phyloP scores from a whole-genome alignment of 495 filamentous ascomycete genomes.

The Aspergillus ellipticus region DNA sequence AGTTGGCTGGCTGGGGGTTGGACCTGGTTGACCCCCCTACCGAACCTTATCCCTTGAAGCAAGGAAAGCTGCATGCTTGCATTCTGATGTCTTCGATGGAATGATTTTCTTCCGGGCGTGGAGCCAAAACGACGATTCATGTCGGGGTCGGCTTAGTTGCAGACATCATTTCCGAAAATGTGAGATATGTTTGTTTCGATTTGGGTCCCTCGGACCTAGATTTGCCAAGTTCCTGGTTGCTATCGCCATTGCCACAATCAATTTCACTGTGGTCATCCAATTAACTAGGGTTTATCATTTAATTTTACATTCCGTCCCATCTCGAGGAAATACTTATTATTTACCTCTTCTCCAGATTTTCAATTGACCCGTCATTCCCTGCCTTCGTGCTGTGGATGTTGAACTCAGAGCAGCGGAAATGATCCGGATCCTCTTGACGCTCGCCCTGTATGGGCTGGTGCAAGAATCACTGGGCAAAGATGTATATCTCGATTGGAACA shows the following conservation, averaged over 20 bases:
- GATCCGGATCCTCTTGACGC: constrained; percentile 1
- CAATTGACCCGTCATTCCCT: neutral
- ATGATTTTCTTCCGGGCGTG: neutral
- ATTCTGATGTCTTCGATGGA: neutral
- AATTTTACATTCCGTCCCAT: neutral
- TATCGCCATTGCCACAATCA: neutral
- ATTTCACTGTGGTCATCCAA: neutral
- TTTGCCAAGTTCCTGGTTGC: neutral
- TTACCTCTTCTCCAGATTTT: neutral
- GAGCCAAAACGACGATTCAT: neutral
- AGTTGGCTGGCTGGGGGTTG: neutral
- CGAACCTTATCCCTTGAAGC: neutral
- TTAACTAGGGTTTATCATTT: neutral
- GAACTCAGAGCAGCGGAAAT: neutral
- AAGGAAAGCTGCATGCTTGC: neutral
- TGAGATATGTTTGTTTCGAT: constrained; percentile 2
- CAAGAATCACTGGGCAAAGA: neutral
- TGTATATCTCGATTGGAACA: constrained; percentile 30
- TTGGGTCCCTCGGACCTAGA: neutral
- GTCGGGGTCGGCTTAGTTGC: neutral
- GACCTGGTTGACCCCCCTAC: neutral
- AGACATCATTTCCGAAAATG: neutral
- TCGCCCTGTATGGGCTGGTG: neutral
- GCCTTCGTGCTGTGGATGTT: neutral
- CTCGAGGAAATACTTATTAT: neutral